These are phyloP conservation scores for Fusarium nisikadoi DNA, from an alignment of 2,329 filamentous ascomycete genomes.

Conservation along the genomic window DNA sequence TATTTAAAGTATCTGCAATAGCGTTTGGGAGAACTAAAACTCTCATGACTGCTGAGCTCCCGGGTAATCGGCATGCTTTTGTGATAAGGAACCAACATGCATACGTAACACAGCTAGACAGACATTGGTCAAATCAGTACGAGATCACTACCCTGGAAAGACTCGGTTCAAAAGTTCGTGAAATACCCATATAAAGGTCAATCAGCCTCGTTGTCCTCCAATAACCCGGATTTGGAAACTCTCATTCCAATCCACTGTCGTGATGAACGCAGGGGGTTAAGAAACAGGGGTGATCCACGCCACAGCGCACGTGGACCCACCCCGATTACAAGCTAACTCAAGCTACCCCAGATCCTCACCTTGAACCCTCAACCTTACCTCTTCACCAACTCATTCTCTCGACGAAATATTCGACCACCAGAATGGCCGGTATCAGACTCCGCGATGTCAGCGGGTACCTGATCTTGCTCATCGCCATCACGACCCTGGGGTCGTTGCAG, in stretches of 20 bases:
- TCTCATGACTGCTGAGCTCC: neutral
- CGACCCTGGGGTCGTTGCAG: constrained; percentile 88
- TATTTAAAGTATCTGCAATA: neutral
- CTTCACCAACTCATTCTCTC: neutral
- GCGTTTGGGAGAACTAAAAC: neutral
- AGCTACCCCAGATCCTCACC: constrained; percentile 21
- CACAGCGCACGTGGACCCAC: constrained; percentile 34
- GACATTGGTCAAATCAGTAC: neutral
- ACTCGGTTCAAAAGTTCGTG: neutral
- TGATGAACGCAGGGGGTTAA: neutral
- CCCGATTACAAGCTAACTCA: constrained; percentile 21
- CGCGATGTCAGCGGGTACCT: constrained; percentile 78
- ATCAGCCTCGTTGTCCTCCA: neutral
- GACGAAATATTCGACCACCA: constrained; percentile 6
- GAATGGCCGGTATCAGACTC: constrained; percentile 49
- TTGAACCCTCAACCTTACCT: neutral
- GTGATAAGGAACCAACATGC: neutral
- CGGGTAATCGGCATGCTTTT: neutral
- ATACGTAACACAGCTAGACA: neutral
- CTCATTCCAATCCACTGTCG: constrained; percentile 10
- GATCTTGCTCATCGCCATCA: constrained; percentile 77
- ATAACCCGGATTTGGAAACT: neutral
- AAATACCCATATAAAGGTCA: neutral
- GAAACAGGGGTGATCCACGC: constrained; percentile 24
- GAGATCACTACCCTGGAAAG: neutral